These are phyloP conservation scores for Tylopilus sp. DNA, from an alignment of 768 basidiomycete species.

Conservation along the genomic window DNA sequence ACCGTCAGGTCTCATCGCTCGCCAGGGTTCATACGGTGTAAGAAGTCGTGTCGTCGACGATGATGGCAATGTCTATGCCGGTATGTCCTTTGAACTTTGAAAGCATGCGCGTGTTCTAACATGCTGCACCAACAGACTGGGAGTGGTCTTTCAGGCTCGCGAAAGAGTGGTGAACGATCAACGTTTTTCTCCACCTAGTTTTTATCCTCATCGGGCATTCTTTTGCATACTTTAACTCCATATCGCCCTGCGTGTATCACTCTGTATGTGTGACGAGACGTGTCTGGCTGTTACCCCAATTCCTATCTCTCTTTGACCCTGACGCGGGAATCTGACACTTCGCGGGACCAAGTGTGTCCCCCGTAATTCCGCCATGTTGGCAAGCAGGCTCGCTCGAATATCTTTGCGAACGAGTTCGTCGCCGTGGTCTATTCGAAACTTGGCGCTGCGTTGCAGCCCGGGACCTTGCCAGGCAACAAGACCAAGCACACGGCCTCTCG, in stretches of 20 bases:
- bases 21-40: slow-evolving; percentile 75
- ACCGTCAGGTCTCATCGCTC: slow-evolving; percentile 80
- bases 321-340: neutral
- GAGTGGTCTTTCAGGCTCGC: slow-evolving; percentile 86
- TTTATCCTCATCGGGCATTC: slow-evolving; percentile 28
- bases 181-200: slow-evolving; percentile 9
- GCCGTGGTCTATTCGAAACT: neutral
- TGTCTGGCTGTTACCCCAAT: slow-evolving; percentile 11
- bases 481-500: neutral
- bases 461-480: neutral
- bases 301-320: neutral
- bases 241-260: slow-evolving; percentile 26
- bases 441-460: neutral
- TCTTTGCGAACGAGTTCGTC: neutral
- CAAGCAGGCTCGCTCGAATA: neutral
- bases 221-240: slow-evolving; percentile 26
- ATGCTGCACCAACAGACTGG: slow-evolving; percentile 24
- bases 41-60: slow-evolving; percentile 85
- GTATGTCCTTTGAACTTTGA: slow-evolving; percentile 40
- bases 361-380: slow-evolving; percentile 9
- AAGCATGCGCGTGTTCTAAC: slow-evolving; percentile 7
- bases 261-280: slow-evolving; percentile 19
- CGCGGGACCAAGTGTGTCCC: no score
- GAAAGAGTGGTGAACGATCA: slow-evolving; percentile 75
- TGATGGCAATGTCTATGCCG: slow-evolving; percentile 75